A percentile compares a stretch with the other conserved stretches of the same genome.
phyloP scores from a whole-genome alignment of 75 land plant species.

The Chamaecyparis obtusa region DNA sequence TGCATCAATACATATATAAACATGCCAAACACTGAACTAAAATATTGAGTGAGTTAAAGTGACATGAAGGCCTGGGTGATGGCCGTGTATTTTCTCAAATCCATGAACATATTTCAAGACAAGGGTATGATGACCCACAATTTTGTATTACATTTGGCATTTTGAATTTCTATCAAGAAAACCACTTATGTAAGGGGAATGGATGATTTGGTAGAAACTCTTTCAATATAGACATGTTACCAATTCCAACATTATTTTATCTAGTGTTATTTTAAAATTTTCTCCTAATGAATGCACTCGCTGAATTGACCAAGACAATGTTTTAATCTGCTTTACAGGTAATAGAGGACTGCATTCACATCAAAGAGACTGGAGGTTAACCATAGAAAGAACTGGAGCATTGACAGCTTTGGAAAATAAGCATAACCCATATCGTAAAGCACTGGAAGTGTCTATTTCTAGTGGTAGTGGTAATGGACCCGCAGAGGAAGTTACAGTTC shows the following conservation, averaged over 20 bases:
- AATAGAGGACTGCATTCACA: not conserved
- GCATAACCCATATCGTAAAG: not conserved
- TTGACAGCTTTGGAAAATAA: not conserved
- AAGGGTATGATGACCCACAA: not conserved
- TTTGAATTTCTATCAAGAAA: not conserved
- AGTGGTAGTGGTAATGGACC: not conserved
- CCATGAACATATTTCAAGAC: not conserved
- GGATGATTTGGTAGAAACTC: not conserved
- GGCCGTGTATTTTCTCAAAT: not conserved
- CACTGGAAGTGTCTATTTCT: not conserved
- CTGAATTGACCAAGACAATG: not conserved
- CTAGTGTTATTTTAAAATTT: not conserved
- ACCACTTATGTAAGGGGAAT: not conserved
- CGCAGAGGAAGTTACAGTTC: not conserved
- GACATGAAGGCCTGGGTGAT: not conserved
- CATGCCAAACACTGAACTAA: not conserved
- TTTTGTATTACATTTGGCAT: not conserved
- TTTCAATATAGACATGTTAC: not conserved
- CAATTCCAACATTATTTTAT: not conserved
- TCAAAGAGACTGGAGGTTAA: not conserved
- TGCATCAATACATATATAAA: not conserved
- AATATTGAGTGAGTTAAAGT: not conserved
- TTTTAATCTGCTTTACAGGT: conserved; percentile 3
- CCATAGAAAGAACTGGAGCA: not conserved
- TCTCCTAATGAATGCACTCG: not conserved